Evolutionary conservation across 2,329 filamentous ascomycete species (phyloP).

Genomic region (Fonsecaea multimorphosa): DNA sequence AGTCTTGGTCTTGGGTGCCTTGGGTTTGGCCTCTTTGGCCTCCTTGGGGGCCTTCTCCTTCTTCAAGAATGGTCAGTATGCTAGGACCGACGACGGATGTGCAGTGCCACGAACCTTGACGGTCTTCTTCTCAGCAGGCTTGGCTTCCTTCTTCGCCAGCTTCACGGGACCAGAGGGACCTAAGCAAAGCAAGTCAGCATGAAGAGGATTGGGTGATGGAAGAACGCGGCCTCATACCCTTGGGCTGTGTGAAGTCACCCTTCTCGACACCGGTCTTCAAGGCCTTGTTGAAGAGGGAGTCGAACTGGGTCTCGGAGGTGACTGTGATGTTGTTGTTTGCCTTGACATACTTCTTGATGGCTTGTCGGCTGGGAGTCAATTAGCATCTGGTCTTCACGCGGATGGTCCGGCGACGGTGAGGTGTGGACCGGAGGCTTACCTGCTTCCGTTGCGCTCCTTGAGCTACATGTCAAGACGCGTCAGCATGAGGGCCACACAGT

Average conservation of each 20-base stretch:
- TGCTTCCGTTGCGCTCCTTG: slow-evolving; percentile 73
- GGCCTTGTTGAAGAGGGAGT: slow-evolving; percentile 83
- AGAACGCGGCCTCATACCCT: slow-evolving; percentile 68
- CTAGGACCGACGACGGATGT: background rate
- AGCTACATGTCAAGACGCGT: slow-evolving; percentile 61
- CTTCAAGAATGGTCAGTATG: slow-evolving; percentile 32
- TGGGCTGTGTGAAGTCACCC: slow-evolving; percentile 85
- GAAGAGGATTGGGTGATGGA: slow-evolving; percentile 2
- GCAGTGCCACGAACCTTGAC: slow-evolving; percentile 40
- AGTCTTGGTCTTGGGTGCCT: slow-evolving; percentile 48
- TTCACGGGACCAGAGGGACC: slow-evolving; percentile 88
- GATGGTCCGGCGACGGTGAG: slow-evolving; percentile 39
- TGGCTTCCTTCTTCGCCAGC: slow-evolving; percentile 78
- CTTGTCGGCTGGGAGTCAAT: slow-evolving; percentile 63
- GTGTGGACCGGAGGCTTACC: slow-evolving; percentile 56
- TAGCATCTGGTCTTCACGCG: slow-evolving; percentile 21
- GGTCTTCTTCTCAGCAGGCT: slow-evolving; percentile 53
- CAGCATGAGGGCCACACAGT: slow-evolving; percentile 47
- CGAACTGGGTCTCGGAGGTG: slow-evolving; percentile 64
- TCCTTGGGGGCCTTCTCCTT: slow-evolving; percentile 38
- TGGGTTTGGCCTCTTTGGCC: slow-evolving; percentile 38
- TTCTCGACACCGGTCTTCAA: slow-evolving; percentile 82
- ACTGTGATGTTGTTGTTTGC: slow-evolving; percentile 73
- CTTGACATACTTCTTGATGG: slow-evolving; percentile 76
- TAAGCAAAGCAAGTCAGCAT: slow-evolving; percentile 48